These are phyloP conservation scores for Leccinum pseudoinsigne DNA, from an alignment of 1,284 basidiomycete genomes.

Conservation along the genomic window DNA sequence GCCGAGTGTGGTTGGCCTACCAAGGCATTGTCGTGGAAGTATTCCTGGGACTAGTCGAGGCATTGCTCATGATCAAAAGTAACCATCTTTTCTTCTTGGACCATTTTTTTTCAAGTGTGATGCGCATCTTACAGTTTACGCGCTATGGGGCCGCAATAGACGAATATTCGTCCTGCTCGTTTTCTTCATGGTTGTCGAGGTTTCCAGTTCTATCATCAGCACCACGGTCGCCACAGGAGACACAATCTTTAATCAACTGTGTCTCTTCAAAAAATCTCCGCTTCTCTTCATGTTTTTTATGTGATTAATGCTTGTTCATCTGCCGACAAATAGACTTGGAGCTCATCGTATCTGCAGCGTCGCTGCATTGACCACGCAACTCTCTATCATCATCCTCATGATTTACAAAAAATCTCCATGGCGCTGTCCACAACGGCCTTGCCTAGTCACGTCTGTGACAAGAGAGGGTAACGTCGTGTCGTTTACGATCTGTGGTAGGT, in stretches of 20 bases:
- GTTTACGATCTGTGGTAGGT: conserved; percentile 10
- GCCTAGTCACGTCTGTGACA: conserved; percentile 2
- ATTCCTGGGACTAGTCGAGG: conserved; percentile 13
- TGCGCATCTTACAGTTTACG: conserved; percentile 7
- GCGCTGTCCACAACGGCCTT: not conserved
- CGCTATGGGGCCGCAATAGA: conserved; percentile 11
- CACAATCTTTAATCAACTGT: conserved; percentile 8
- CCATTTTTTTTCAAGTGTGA: not conserved
- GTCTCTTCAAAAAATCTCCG: conserved; percentile 11
- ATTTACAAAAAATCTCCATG: conserved; percentile 6
- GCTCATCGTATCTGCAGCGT: conserved; percentile 4
- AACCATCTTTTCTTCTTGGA: not conserved
- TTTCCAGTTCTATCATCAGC: conserved; percentile 6
- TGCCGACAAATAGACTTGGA: not conserved
- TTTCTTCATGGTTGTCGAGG: conserved; percentile 10
- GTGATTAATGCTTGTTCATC: conserved; percentile 2
- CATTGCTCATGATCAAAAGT: conserved; percentile 16
- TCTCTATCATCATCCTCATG: conserved; percentile 8
- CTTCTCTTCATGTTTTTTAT: conserved; percentile 9
- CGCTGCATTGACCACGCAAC: conserved; percentile 4
- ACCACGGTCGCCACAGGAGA: not conserved
- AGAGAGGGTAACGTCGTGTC: conserved; percentile 8
- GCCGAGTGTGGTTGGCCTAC: conserved; percentile 17
- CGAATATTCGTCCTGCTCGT: conserved; percentile 9
- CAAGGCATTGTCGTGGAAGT: conserved; percentile 8